These are phyloP conservation scores for Podila epicladia DNA, from an alignment of 192 early-diverging fungal species.

Conservation along the genomic window DNA sequence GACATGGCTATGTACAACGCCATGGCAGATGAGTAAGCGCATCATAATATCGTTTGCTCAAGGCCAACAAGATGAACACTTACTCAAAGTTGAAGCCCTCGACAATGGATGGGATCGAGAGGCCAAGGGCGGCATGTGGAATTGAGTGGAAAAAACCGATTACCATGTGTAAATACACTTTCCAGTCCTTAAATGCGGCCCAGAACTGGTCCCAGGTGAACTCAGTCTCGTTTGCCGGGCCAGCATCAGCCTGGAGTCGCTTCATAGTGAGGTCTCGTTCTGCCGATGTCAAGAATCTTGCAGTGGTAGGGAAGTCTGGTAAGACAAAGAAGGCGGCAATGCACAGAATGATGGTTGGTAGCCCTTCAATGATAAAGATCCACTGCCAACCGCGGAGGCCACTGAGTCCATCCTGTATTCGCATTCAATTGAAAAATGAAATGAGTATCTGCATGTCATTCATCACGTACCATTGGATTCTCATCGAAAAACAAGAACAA, in stretches of 20 bases:
- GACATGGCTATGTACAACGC: not conserved
- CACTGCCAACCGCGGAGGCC: slow-evolving; percentile 60
- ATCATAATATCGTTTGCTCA: no score
- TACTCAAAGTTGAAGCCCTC: slow-evolving; percentile 19
- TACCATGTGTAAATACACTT: slow-evolving; percentile 49
- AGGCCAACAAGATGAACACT: no score
- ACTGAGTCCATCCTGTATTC: slow-evolving; percentile 47
- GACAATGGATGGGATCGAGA: slow-evolving; percentile 74
- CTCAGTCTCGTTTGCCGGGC: slow-evolving; percentile 35
- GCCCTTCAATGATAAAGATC: slow-evolving; percentile 70
- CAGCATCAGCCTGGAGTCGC: slow-evolving; percentile 52
- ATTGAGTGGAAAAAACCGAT: slow-evolving; percentile 66
- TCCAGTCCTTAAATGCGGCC: slow-evolving; percentile 54
- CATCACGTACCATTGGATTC: no score
- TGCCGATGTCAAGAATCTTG: slow-evolving; percentile 44
- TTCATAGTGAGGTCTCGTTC: slow-evolving; percentile 44
- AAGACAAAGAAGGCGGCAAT: slow-evolving; percentile 44
- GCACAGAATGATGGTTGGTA: slow-evolving; percentile 37
- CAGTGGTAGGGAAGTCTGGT: slow-evolving; percentile 53
- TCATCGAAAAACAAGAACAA: no score
- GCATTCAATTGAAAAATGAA: no score
- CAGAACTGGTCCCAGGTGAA: slow-evolving; percentile 54
- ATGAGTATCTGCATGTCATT: no score
- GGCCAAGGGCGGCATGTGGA: slow-evolving; percentile 63
- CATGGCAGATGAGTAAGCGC: no score